Evolutionary conservation across 495 filamentous ascomycete genomes (phyloP), one percentile per base, ranked within the genome.

Genomic region (Bombardia bombarda): DNA sequence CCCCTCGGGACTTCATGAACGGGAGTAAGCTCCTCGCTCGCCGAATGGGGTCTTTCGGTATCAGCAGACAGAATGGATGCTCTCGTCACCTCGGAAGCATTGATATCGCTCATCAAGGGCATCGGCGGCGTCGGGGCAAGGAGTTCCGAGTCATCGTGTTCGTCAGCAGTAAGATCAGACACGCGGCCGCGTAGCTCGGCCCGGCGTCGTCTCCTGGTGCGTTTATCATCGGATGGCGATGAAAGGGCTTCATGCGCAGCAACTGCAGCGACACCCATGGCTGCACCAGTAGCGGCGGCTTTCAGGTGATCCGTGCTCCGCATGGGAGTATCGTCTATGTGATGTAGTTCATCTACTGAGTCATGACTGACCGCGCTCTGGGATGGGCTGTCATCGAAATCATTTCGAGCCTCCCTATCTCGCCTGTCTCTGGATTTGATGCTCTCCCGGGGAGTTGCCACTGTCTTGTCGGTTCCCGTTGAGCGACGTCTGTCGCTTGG

Each of bases 31-130:
- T 74, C 63, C 56, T 70, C 65, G 55, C 58, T 78, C n/a, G 72
- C 73, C 34, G 82, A 83, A 43, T 74, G 74, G 40, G 86, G 77
- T 48, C 82, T 63, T 49, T 82, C 85, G 0, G 86, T 89, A 19
- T 83, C 78, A 28, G 86, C 82, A 4, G 92, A 90, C 9, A 94
- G 69, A 43, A 98, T 85, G 0, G 93, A 97, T 26, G 84, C 81
- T 56, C 92, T 75, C 3, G 92, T 97, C 37, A 95, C 58, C 20
- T 95, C 88, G 0, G 89, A 93, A 23, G 84, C 76, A 36, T 83
- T 75, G 21, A 93, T 75, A 32, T 86, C 86, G 60, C 89, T 93
- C 57, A 79, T 79, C 56, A 93, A 73, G 2, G 89, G 90, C 82
- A 95, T 84, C 1, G 83, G 85, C 10, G 87, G 79, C n/a, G 50